Evolutionary conservation across 108 stramenopile genomes (phyloP), one percentile per base, ranked within the genome.

Genomic region (Schizochytrium sp.): DNA sequence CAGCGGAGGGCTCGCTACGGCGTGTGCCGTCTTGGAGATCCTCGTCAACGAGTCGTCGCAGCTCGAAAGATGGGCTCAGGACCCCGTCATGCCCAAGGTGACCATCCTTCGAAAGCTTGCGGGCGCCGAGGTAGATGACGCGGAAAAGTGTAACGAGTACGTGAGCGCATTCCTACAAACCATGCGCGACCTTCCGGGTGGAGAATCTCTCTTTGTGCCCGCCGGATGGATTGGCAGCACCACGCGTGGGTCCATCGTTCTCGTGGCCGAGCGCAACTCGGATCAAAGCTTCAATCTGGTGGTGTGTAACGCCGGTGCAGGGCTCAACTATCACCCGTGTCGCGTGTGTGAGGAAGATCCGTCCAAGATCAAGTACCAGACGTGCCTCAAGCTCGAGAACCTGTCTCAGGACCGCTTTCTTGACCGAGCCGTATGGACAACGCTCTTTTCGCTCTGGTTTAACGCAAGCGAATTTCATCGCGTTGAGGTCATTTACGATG

Each of bases 351-450:
- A 83, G 76, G 76, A 83, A 23, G 89, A 89, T 12, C 41, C 89
- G 43, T 12, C 89, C 25, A 89, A 89, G 58, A 89, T 89, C 28
- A 89, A 89, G 89, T 89, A 89, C 72, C 72, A 76, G 89, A 89
- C 89, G 19, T 89, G 89, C 72, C 55, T 89, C 14, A 25, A 34
- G 72, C 23, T 89, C 10, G 72, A 72, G 19, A 83, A 89, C 34
- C 28, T 89, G 25, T n/a, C 19, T 0, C 34, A 16, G 51, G 53
- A 47, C 18, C 72, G 89, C 43, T 72, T 89, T 25, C 23, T 72
- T 29, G 71, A 47, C 28, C 47, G 18, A 5, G 51, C 72, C 12
- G 23, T 89, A 5, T 76, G 89, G 89, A 72, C 55, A 19, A 76
- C 72, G 3, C 14, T 72, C 19, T 57, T 57, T 43, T 72, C 89